A percentile compares a stretch with the other conserved stretches of the same genome.
These are phyloP conservation scores for Pluteus cervinus DNA, from an alignment of 768 basidiomycete genomes.

Conservation along the genomic window DNA sequence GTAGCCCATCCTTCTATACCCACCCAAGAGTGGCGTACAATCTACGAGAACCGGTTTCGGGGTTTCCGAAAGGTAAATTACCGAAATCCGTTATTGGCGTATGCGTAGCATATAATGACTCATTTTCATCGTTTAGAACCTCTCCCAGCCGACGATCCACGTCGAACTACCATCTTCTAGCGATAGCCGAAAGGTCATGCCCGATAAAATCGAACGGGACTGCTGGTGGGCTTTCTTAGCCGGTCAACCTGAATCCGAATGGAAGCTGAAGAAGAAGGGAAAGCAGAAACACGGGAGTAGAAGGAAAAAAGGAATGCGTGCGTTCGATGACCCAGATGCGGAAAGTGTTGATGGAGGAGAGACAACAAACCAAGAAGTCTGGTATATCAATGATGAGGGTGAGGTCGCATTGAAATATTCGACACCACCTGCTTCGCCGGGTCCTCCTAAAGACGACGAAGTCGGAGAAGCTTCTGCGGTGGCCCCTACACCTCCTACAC, in stretches of 20 bases:
- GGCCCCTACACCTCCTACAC: background rate
- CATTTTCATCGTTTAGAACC: slow-evolving; percentile 42
- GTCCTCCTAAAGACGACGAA: background rate
- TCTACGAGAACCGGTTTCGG: slow-evolving; percentile 52
- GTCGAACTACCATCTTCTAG: slow-evolving; percentile 27
- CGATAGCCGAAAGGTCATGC: slow-evolving; percentile 36
- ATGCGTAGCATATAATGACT: slow-evolving; percentile 3
- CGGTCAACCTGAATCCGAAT: slow-evolving; percentile 62
- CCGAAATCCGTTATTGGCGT: background rate
- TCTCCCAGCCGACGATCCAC: slow-evolving; percentile 53
- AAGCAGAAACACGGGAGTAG: slow-evolving; percentile 18
- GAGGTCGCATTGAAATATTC: no score
- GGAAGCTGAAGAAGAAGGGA: slow-evolving; percentile 50
- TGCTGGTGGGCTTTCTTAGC: slow-evolving; percentile 76
- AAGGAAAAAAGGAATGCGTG: slow-evolving; percentile 26
- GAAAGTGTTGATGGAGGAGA: no score
- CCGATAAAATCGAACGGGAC: slow-evolving; percentile 68
- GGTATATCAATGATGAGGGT: slow-evolving; percentile 34
- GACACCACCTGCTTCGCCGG: no score
- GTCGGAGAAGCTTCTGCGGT: background rate
- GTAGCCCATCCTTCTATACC: slow-evolving; percentile 40
- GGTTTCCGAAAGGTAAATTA: slow-evolving; percentile 60
- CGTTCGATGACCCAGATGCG: slow-evolving; percentile 26
- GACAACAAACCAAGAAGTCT: slow-evolving; percentile 23
- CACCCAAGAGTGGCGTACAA: slow-evolving; percentile 57